phyloP scores from a whole-genome alignment of 257 asterid species.

The Oldenlandia corymbosa region DNA sequence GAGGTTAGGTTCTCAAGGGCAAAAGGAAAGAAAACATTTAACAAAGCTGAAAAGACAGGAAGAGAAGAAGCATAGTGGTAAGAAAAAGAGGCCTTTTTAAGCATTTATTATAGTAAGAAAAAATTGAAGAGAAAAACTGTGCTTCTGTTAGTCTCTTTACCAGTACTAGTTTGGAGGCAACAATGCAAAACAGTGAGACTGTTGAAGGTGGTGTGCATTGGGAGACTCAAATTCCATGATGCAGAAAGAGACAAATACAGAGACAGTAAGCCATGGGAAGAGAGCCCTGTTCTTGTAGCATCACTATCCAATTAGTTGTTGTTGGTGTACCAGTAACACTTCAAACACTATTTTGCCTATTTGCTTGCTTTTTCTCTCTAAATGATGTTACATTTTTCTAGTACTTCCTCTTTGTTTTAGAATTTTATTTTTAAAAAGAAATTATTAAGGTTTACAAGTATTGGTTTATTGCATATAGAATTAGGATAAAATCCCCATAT shows the following conservation, averaged over 20 bases:
- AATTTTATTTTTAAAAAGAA: no score
- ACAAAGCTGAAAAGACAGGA: background rate
- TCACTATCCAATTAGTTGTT: constrained; percentile 56
- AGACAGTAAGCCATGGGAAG: constrained; percentile 15
- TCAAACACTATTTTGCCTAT: background rate
- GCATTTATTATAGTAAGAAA: constrained; percentile 24
- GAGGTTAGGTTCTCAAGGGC: background rate
- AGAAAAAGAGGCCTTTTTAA: constrained; percentile 6
- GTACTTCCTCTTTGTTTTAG: no score
- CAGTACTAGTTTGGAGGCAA: constrained; percentile 17
- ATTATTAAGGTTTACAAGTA: no score
- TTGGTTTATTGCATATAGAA: no score
- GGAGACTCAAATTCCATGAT: constrained; percentile 62
- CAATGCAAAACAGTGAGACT: constrained; percentile 8
- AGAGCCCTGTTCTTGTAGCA: constrained; percentile 15
- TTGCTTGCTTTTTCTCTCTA: no score
- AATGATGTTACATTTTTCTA: no score
- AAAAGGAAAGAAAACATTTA: constrained; percentile 2
- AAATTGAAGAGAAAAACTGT: constrained; percentile 22
- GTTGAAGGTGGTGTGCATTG: constrained; percentile 29
- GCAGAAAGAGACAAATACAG: constrained; percentile 20
- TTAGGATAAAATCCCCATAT: no score
- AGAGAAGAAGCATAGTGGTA: constrained; percentile 17
- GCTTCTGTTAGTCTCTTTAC: constrained; percentile 7
- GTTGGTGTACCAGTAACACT: constrained; percentile 7